Percentiles rank a stretch among this genome's conserved stretches.
These are phyloP conservation scores for Colletotrichum simmondsii DNA, from an alignment of 2,329 filamentous ascomycete species.

Conservation along the genomic window DNA sequence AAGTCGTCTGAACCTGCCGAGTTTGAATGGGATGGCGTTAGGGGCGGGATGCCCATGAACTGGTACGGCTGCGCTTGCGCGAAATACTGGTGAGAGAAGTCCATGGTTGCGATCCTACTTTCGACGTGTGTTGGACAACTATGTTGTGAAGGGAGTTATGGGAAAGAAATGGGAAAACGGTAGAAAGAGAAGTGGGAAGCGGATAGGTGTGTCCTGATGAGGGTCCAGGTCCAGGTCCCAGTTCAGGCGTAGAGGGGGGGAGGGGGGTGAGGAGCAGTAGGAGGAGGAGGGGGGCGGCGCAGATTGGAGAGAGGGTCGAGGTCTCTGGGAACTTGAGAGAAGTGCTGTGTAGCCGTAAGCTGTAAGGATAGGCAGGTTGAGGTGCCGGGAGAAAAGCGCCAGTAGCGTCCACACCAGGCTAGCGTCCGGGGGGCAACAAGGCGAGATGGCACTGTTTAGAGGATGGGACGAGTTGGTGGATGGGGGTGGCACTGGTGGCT, in stretches of 20 bases:
- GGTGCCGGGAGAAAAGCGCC: slow-evolving; percentile 19
- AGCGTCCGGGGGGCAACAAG: slow-evolving; percentile 14
- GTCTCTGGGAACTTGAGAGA: too few relatives aligned
- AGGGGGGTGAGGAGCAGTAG: neutral
- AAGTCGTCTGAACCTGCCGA: slow-evolving; percentile 66
- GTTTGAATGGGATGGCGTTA: slow-evolving; percentile 67
- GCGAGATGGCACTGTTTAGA: neutral
- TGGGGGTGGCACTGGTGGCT: neutral
- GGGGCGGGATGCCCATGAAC: slow-evolving; percentile 63
- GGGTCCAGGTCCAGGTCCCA: slow-evolving; percentile 20
- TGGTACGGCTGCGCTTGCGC: slow-evolving; percentile 61
- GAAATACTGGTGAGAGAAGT: slow-evolving; percentile 65
- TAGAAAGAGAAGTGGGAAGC: slow-evolving; percentile 5
- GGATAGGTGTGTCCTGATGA: slow-evolving; percentile 32
- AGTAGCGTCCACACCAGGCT: slow-evolving; percentile 6
- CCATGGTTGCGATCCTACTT: slow-evolving; percentile 51
- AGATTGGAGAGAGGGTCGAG: slow-evolving; percentile 20
- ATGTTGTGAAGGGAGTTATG: neutral
- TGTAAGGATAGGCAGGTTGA: neutral
- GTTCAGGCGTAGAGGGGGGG: slow-evolving; percentile 6
- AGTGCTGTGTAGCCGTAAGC: too few relatives aligned
- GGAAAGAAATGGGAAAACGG: neutral
- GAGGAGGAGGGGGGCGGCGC: slow-evolving; percentile 1
- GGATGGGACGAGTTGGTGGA: neutral
- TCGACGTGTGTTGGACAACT: slow-evolving; percentile 9